Evolutionary conservation across 176 grass and related monocot species (phyloP), one percentile per base, ranked within the genome.

Genomic region (Urochloa ruziziensis): DNA sequence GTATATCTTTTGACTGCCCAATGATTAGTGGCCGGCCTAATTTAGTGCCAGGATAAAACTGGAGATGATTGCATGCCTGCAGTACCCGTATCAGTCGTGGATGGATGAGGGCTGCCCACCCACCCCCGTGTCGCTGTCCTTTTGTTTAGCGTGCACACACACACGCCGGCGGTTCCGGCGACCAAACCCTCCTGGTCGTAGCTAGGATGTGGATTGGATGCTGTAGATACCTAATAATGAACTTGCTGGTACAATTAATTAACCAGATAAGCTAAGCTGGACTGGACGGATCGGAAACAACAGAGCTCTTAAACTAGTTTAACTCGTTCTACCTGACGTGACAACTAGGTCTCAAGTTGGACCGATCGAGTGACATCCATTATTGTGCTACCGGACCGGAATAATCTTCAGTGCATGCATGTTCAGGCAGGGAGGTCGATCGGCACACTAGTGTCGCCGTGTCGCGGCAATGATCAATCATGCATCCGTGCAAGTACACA

Each of bases 91-190:
- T 4, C 62, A 4, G 44, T 52, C 46, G 25, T 6, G 25, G 73
- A n/a, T n/a, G n/a, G n/a, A 48, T 6, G 30, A 4, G 43, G 19
- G 17, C 16, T 4, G 16, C 2, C 37, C 72, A 75, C 72, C 56
- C 58, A 24, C 33, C 44, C n/a, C 18, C 68, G 42, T 6, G 53
- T 62, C 47, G 42, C 18, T 48, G 19, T 30, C 77, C 21, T 35
- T n/a, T n/a, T n/a, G n/a, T n/a, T 30, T 32, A 49, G 43, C 25
- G 7, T 47, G 25, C 6, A 23, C 65, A 27, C n/a, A n/a, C n/a
- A n/a, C 64, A 47, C 65, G 54, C 62, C 21, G 39, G 21, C 84
- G 66, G 68, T 46, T 74, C 32, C 46, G 68, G 33, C 58, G 67
- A 34, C 76, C 76, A 33, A n/a, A 63, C 42, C 30, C 49, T 10